Percentiles rank a stretch among this genome's conserved stretches.
Evolutionary conservation across 208 protist species (phyloP).

Genomic region (Cochliopodium minus): DNA sequence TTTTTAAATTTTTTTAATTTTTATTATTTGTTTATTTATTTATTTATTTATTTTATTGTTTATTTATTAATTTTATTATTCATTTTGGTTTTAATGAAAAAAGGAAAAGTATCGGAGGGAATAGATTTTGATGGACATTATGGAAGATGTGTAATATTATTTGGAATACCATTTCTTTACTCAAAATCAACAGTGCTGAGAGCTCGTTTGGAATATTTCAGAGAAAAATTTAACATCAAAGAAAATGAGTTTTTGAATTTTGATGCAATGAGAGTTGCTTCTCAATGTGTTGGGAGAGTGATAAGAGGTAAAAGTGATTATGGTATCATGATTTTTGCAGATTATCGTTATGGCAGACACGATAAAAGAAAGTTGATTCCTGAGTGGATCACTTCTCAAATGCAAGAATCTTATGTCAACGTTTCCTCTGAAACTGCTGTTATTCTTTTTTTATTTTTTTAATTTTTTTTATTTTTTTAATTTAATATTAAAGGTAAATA

Average conservation of each 20-base stretch:
- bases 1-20: conserved; percentile 4
- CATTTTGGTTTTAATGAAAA: background rate
- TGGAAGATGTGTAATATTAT: conserved; percentile 81
- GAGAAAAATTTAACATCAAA: conserved; percentile 75
- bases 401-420: conserved; percentile 29
- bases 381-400: conserved; percentile 44
- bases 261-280: conserved; percentile 89
- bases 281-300: conserved; percentile 96
- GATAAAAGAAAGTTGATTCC: conserved; percentile 74
- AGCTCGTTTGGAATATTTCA: conserved; percentile 85
- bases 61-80: conserved; percentile 5
- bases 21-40: too few relatives aligned
- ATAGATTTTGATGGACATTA: conserved; percentile 96
- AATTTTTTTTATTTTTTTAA: conserved; percentile 13
- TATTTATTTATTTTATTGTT: too few relatives aligned
- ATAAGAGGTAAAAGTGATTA: conserved; percentile 97
- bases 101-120: conserved; percentile 90
- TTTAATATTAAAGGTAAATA: background rate
- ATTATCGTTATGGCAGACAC: conserved; percentile 75
- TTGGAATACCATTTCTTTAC: conserved; percentile 86
- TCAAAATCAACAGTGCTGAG: conserved; percentile 50
- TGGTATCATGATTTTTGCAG: conserved; percentile 94
- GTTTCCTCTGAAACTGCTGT: conserved; percentile 29
- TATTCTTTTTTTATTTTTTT: background rate
- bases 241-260: conserved; percentile 93